Evolutionary conservation across 1,284 basidiomycete genomes (phyloP).

Genomic region (Ustilago loliicola): DNA sequence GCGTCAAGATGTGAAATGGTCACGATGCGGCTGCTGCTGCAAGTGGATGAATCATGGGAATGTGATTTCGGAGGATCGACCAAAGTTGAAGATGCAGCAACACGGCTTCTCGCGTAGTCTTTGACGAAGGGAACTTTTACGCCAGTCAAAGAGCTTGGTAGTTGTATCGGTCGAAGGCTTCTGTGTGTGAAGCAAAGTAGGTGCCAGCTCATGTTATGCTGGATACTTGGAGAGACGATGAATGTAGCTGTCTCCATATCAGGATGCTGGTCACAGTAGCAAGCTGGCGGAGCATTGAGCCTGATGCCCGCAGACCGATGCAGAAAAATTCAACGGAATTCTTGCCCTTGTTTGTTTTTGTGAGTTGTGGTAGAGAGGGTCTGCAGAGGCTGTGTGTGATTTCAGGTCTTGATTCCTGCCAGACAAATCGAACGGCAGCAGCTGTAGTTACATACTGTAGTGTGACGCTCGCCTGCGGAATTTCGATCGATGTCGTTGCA

Average conservation of each 20-base stretch:
- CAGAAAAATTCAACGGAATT: not conserved
- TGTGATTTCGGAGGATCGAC: not conserved
- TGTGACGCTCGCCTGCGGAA: not conserved
- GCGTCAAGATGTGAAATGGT: not conserved
- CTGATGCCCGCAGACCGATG: not conserved
- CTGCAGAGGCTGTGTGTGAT: too few species aligned
- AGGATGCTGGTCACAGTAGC: not conserved
- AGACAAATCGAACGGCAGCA: not conserved
- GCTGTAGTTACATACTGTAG: not conserved
- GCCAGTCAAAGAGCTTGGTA: not conserved
- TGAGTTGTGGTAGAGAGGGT: not conserved
- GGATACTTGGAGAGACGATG: not conserved
- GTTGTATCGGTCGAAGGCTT: not conserved
- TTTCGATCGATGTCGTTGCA: slow-evolving; percentile 15
- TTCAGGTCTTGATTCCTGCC: not conserved
- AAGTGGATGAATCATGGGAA: slow-evolving; percentile 1
- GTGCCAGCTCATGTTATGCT: not conserved
- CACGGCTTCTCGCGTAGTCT: not conserved
- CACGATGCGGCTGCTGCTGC: not conserved
- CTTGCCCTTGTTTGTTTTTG: not conserved
- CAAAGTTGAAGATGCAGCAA: not conserved
- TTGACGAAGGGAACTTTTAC: not conserved
- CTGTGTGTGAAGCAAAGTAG: not conserved
- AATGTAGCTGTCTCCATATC: too few species aligned
- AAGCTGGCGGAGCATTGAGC: not conserved